A percentile compares a stretch with the other conserved stretches of the same genome.
These are phyloP conservation scores for Lentinula edodes DNA, from an alignment of 768 basidiomycete genomes.

Conservation along the genomic window DNA sequence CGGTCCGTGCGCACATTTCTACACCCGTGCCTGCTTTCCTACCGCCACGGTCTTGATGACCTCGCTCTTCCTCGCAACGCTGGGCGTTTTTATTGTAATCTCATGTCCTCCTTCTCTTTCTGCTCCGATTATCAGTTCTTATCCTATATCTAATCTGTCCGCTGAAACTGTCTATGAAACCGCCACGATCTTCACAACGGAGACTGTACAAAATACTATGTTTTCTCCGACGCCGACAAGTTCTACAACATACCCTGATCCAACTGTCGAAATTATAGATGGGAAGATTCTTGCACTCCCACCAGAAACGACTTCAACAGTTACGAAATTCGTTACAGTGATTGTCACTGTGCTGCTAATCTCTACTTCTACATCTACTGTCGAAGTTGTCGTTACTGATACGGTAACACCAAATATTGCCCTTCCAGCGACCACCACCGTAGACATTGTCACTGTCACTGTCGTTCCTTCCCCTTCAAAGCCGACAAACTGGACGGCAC, in stretches of 20 bases:
- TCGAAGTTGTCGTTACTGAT: not conserved
- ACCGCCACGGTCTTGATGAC: constrained; percentile 1
- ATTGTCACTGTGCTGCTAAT: not conserved
- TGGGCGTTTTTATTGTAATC: not conserved
- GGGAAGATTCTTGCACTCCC: not conserved
- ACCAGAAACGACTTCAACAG: not conserved
- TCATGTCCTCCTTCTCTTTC: not conserved
- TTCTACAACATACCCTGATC: not conserved
- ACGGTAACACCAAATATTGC: not conserved
- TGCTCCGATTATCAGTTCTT: not conserved
- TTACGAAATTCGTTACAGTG: not conserved
- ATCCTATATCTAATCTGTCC: not conserved
- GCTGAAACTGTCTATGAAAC: not conserved
- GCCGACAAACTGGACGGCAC: constrained; percentile 37
- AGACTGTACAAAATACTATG: not conserved
- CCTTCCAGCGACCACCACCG: not conserved
- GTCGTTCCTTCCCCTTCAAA: not conserved
- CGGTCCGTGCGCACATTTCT: not conserved
- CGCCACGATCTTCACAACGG: not conserved
- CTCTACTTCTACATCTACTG: not conserved
- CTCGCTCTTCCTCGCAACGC: not conserved
- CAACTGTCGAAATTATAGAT: not conserved
- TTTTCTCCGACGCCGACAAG: not conserved
- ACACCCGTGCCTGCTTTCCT: not conserved
- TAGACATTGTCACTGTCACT: constrained; percentile 9